A percentile compares a stretch with the other conserved stretches of the same genome.
phyloP scores from a whole-genome alignment of 75 land plant species.

The Azolla pinnata region DNA sequence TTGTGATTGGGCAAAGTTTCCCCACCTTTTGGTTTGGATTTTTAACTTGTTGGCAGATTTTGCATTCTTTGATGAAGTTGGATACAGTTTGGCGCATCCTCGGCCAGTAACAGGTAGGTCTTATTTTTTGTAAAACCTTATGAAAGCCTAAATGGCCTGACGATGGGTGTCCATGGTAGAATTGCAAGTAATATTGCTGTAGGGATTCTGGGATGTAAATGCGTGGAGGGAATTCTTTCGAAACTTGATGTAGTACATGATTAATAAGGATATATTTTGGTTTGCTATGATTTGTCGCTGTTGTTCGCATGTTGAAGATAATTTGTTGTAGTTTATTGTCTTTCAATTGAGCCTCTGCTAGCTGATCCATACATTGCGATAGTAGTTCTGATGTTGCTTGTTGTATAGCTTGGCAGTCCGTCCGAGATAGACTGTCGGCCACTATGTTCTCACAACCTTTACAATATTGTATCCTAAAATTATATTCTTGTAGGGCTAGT shows the following conservation, averaged over 20 bases:
- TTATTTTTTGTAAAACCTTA: background rate
- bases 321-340: background rate
- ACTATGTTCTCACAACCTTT: background rate
- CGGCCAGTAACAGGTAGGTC: background rate
- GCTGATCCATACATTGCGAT: background rate
- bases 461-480: background rate
- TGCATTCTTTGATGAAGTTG: background rate
- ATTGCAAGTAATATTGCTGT: background rate
- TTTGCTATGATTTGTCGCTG: background rate
- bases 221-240: background rate
- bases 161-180: background rate
- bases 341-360: background rate
- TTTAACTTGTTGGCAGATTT: background rate
- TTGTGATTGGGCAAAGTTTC: background rate
- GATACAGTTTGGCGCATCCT: background rate
- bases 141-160: slow-evolving; percentile 2
- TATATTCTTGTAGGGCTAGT: slow-evolving; percentile 1
- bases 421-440: background rate
- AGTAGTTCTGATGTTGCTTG: background rate
- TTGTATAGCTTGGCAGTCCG: background rate
- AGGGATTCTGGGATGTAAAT: background rate
- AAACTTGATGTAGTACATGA: background rate
- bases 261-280: background rate
- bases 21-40: background rate
- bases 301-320: background rate